Base-by-base conservation (phyloP, 2,329 filamentous ascomycete genomes). In the Thyridium curvatum region DNA sequence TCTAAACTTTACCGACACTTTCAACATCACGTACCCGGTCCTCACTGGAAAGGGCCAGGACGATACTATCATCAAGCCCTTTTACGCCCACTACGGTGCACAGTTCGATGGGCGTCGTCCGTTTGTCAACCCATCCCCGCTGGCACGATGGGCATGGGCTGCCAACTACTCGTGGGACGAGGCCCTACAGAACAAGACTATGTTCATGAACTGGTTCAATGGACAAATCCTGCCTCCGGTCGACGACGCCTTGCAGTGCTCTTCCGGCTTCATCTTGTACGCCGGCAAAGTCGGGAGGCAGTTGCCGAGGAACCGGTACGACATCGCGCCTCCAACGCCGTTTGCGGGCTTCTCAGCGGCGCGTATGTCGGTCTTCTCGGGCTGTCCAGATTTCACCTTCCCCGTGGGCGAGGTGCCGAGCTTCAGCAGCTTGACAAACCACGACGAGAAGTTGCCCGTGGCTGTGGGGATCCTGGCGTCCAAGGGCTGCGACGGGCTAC, bases 401-500 rank as follows among this genome's bases (percentile, higher is more conserved):
- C 64, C 68, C 1, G 50, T 70, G 4, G 65, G 71, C 2, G 55
- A 71, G 48, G 52, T 64, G 1, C 43, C 49, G 2, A 51, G 51
- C 4, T 40, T 32, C 26, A 64, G 60, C 32, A 39, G 35, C 5
- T 61, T 77, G 8, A 69, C 66, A 0, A 60, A 64, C 2, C 68
- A 71, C 30, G 60, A 61, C 5, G 71, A 75, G 47, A 57, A 57
- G 34, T 52, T 81, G 28, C 79, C 78, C 0, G 77, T 82, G 0
- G 69, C 72, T 1, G 67, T 80, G 1, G 65, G 77, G 43, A 59
- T 82, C 15, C 58, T 82, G 56, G 77, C 67, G 0, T 71, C 74
- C 1, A 72, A 69, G 45, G 77, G 77, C 0, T 83, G 79, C 44
- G 79, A 82, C 55, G 72, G 73, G 0, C 64, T 81, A 60, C 48